Evolutionary conservation across 2,329 filamentous ascomycete species (phyloP).

Genomic region (Nemania sp.): DNA sequence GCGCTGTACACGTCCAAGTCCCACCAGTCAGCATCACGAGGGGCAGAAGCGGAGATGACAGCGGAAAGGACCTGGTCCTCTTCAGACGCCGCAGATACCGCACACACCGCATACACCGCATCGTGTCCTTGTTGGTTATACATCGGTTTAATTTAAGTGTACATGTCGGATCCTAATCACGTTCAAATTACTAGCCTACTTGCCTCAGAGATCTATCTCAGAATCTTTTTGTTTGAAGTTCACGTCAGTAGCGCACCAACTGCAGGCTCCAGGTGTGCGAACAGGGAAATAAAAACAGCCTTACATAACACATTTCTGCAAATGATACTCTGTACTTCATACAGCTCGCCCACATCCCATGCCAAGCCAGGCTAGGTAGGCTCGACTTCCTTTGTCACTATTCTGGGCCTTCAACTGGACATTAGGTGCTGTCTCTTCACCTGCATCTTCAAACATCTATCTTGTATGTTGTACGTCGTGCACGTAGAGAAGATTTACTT

Average conservation of each 20-base stretch:
- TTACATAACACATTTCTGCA: slow-evolving; percentile 10
- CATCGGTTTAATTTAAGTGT: neutral
- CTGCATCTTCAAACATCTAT: neutral
- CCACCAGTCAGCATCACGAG: slow-evolving; percentile 6
- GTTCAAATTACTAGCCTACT: slow-evolving; percentile 15
- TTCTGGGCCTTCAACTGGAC: neutral
- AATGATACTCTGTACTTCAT: too few relatives aligned
- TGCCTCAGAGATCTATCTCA: too few relatives aligned
- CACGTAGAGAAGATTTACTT: too few relatives aligned
- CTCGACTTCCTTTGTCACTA: neutral
- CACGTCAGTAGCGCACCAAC: slow-evolving; percentile 5
- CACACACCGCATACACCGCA: neutral
- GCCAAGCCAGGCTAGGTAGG: neutral
- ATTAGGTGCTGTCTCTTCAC: too few relatives aligned
- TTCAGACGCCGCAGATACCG: slow-evolving; percentile 5
- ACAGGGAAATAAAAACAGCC: slow-evolving; percentile 8
- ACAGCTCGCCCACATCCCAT: too few relatives aligned
- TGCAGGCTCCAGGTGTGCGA: neutral
- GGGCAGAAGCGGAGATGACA: slow-evolving; percentile 12
- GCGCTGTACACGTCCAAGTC: slow-evolving; percentile 1
- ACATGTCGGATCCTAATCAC: too few relatives aligned
- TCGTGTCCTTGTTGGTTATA: neutral
- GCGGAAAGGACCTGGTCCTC: slow-evolving; percentile 1
- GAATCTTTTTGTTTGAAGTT: neutral
- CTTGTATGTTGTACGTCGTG: too few relatives aligned